A percentile compares a stretch with the other conserved stretches of the same genome.
Evolutionary conservation across 805 yeast species (phyloP).

Genomic region (Lipomyces starkeyi): DNA sequence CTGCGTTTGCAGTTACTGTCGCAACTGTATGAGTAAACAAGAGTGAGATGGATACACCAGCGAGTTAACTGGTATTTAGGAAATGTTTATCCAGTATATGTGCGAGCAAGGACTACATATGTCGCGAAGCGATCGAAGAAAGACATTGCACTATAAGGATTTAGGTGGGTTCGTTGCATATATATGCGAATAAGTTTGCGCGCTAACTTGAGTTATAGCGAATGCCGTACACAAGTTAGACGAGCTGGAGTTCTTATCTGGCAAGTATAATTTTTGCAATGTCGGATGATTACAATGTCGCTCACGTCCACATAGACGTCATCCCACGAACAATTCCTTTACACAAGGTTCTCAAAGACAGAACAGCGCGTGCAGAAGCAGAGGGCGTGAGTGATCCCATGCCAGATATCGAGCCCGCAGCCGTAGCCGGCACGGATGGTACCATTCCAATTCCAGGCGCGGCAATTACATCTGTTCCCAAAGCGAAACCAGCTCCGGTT

Average conservation of each 20-base stretch:
- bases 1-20: slow-evolving; percentile 40
- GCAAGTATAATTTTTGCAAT: slow-evolving; percentile 15
- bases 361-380: slow-evolving; percentile 5
- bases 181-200: not conserved
- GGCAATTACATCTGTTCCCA: not conserved
- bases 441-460: not conserved
- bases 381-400: slow-evolving; percentile 5
- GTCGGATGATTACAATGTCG: not conserved
- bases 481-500: slow-evolving; percentile 3
- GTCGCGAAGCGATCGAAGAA: slow-evolving; percentile 37
- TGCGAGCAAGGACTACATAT: slow-evolving; percentile 36
- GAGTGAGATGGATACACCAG: not conserved
- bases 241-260: slow-evolving; percentile 37
- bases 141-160: slow-evolving; percentile 40
- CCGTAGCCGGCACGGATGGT: not conserved
- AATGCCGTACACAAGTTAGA: slow-evolving; percentile 38
- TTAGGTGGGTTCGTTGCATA: slow-evolving; percentile 21
- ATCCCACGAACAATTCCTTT: slow-evolving; percentile 37
- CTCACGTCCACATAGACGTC: slow-evolving; percentile 24
- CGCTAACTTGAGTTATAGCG: slow-evolving; percentile 21
- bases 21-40: slow-evolving; percentile 37
- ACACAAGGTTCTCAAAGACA: slow-evolving; percentile 32
- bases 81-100: slow-evolving; percentile 38
- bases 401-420: slow-evolving; percentile 2
- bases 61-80: slow-evolving; percentile 17